These are phyloP conservation scores for Annulohypoxylon stygium DNA, from an alignment of 495 filamentous ascomycete species.

Conservation along the genomic window DNA sequence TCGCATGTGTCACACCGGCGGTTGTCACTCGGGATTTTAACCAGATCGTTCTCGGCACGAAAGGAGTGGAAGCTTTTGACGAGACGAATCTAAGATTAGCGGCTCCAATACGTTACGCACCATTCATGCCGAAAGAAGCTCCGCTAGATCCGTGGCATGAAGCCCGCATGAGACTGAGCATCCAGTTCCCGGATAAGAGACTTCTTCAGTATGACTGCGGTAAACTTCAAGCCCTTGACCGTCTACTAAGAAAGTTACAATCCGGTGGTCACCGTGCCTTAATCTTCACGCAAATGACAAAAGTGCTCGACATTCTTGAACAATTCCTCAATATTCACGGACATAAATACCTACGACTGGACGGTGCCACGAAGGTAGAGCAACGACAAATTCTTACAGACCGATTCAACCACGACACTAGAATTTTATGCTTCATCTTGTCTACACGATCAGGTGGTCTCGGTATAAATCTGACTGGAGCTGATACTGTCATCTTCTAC, in stretches of 20 bases:
- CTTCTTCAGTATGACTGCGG: constrained; percentile 98
- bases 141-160: constrained; percentile 89
- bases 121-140: constrained; percentile 66
- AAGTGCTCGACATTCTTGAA: constrained; percentile 96
- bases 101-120: constrained; percentile 59
- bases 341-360: constrained; percentile 94
- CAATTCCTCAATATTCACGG: constrained; percentile 98
- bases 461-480: constrained; percentile 96
- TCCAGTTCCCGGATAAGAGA: constrained; percentile 96
- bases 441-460: constrained; percentile 94
- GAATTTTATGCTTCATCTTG: constrained; percentile 94
- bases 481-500: constrained; percentile 99
- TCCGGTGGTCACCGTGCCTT: constrained; percentile 91
- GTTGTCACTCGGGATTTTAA: constrained; percentile 84
- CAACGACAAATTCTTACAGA: constrained; percentile 96
- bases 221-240: constrained; percentile 92
- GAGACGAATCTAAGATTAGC: constrained; percentile 62
- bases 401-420: constrained; percentile 93
- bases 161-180: constrained; percentile 89
- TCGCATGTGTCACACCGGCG: constrained; percentile 90
- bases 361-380: constrained; percentile 94
- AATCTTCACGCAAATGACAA: constrained; percentile 99
- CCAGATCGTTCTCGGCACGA: constrained; percentile 70
- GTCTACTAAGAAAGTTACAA: constrained; percentile 87
- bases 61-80: constrained; percentile 71